A percentile compares a stretch with the other conserved stretches of the same genome.
Conservation (phyloP, 257 asterid genomes). For the Cinchona pubescens region DNA sequence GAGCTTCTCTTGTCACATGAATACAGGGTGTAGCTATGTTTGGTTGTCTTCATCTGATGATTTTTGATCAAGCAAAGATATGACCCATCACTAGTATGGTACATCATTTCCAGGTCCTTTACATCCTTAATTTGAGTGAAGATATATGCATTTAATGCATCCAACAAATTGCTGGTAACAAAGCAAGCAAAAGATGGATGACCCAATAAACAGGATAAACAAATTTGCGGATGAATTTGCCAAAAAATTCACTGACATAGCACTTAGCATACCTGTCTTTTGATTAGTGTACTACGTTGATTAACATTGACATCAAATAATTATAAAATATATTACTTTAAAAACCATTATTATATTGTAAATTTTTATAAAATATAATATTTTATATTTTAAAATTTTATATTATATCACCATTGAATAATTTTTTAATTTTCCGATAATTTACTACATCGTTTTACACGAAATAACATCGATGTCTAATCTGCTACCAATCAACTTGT, state of each 20-base stretch:
- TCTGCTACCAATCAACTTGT: slow-evolving; percentile 1
- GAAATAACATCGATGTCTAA: background rate
- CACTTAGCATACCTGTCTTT: background rate
- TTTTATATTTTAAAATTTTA: too few relatives aligned
- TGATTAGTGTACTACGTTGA: background rate
- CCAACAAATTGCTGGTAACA: background rate
- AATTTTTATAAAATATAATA: too few relatives aligned
- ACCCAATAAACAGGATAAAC: background rate
- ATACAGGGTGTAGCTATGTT: background rate
- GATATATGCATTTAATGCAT: slow-evolving; percentile 3
- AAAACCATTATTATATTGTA: too few relatives aligned
- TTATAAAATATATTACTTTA: too few relatives aligned
- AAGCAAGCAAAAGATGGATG: background rate
- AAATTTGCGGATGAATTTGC: background rate
- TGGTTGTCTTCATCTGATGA: slow-evolving; percentile 17
- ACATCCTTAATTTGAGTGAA: slow-evolving; percentile 2
- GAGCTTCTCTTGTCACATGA: slow-evolving; percentile 13
- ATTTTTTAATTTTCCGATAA: too few relatives aligned
- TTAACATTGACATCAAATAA: background rate
- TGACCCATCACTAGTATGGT: slow-evolving; percentile 4
- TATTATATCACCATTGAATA: too few relatives aligned
- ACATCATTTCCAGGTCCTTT: slow-evolving; percentile 4
- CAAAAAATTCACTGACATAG: background rate
- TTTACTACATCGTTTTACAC: background rate
- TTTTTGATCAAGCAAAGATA: slow-evolving; percentile 7